These are phyloP conservation scores for Fragaria vesca DNA, from an alignment of 306 rosid genomes.

Conservation along the genomic window DNA sequence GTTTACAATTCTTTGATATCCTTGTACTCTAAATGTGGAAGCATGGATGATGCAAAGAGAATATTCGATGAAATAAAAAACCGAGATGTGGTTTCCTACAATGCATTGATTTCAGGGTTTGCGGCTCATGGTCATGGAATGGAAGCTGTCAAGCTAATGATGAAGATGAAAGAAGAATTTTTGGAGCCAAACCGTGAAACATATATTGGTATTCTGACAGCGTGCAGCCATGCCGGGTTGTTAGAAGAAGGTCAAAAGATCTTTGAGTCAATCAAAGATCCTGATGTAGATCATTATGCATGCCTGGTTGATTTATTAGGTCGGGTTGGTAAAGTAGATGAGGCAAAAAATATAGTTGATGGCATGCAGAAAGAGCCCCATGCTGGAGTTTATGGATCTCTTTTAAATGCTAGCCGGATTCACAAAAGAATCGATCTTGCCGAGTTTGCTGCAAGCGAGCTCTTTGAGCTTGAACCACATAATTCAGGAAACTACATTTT, in stretches of 20 bases:
- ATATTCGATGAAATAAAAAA: constrained; percentile 49
- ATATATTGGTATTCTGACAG: constrained; percentile 48
- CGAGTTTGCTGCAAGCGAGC: constrained; percentile 57
- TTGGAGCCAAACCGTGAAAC: constrained; percentile 58
- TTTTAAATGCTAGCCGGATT: constrained; percentile 58
- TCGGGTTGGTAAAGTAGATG: constrained; percentile 59
- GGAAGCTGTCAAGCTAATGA: constrained; percentile 47
- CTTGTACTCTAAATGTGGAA: constrained; percentile 71
- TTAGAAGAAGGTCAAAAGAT: constrained; percentile 50
- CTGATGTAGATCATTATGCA: constrained; percentile 64
- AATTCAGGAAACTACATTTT: constrained; percentile 59
- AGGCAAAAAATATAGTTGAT: constrained; percentile 48
- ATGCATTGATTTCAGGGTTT: constrained; percentile 59
- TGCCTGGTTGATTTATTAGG: constrained; percentile 70
- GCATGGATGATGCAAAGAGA: constrained; percentile 44
- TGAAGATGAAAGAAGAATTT: constrained; percentile 53
- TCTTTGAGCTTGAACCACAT: constrained; percentile 57
- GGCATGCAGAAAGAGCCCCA: constrained; percentile 63
- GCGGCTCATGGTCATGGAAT: constrained; percentile 62
- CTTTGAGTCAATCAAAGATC: constrained; percentile 56
- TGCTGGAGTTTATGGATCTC: constrained; percentile 68
- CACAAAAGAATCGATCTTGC: constrained; percentile 55
- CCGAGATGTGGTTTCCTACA: constrained; percentile 62
- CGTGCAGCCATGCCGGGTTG: constrained; percentile 71
- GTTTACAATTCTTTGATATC: constrained; percentile 59